Conservation (phyloP, 1,284 basidiomycete species). For the Marasmius fiardii region DNA sequence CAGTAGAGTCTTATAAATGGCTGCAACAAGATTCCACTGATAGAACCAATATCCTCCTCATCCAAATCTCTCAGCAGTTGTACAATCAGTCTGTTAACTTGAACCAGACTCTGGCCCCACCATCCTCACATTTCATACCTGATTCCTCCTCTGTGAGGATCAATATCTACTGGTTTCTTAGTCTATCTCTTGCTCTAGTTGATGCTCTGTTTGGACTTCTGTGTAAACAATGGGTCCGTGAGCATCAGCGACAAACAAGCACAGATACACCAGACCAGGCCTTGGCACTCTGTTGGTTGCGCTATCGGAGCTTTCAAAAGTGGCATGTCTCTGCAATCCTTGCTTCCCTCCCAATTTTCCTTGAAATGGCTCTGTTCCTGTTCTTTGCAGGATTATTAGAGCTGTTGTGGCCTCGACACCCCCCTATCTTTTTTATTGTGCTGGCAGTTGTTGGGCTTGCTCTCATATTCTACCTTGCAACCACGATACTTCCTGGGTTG, state of each 20-base stretch:
- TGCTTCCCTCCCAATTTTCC: not conserved
- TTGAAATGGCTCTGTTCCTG: conserved; percentile 2
- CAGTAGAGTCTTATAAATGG: conserved; percentile 6
- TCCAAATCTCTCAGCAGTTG: conserved; percentile 1
- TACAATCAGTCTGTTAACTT: too few relatives aligned
- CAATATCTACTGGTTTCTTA: conserved; percentile 10
- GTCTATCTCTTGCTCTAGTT: conserved; percentile 6
- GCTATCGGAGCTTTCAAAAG: not conserved
- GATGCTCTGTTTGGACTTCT: conserved; percentile 7
- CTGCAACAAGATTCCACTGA: not conserved
- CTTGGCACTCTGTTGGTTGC: not conserved
- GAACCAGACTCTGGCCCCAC: too few relatives aligned
- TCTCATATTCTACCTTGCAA: not conserved
- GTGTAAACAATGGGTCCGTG: conserved; percentile 14
- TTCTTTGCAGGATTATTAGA: conserved; percentile 7
- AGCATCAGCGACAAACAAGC: conserved; percentile 1
- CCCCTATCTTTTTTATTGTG: not conserved
- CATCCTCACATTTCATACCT: not conserved
- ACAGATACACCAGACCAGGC: conserved; percentile 1
- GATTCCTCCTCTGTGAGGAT: not conserved
- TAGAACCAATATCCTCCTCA: not conserved
- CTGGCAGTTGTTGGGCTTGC: not conserved
- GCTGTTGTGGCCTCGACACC: conserved; percentile 1
- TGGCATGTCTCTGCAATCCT: not conserved
- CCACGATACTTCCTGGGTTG: not conserved